Evolutionary conservation across 2,329 filamentous ascomycete species (phyloP).

Genomic region (Colletotrichum tropicicola): DNA sequence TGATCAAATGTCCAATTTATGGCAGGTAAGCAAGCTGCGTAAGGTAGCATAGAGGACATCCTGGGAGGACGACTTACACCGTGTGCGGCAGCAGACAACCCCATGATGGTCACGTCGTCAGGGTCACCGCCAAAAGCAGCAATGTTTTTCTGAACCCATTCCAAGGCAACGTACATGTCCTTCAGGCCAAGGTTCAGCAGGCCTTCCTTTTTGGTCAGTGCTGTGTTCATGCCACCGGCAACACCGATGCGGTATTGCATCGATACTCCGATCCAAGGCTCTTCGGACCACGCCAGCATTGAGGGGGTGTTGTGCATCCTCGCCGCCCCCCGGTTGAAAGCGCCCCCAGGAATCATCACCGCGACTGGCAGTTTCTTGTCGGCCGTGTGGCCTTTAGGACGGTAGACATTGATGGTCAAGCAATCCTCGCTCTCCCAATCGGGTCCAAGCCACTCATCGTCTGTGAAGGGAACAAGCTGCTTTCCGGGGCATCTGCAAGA

Average conservation of each 20-base stretch:
- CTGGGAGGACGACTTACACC: constrained; percentile 30
- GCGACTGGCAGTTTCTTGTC: constrained; percentile 52
- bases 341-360: constrained; percentile 54
- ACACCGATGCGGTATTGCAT: constrained; percentile 60
- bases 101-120: constrained; percentile 57
- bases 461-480: constrained; percentile 41
- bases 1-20: constrained; percentile 41
- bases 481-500: constrained; percentile 39
- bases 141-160: constrained; percentile 63
- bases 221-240: constrained; percentile 66
- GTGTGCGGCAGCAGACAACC: constrained; percentile 47
- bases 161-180: constrained; percentile 56
- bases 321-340: constrained; percentile 42
- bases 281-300: constrained; percentile 57
- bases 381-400: constrained; percentile 42
- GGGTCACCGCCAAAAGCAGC: constrained; percentile 58
- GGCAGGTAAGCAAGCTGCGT: neutral
- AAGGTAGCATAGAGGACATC: neutral
- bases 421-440: constrained; percentile 57
- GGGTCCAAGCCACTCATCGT: constrained; percentile 39
- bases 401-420: constrained; percentile 61
- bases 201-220: constrained; percentile 58
- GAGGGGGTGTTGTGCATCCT: constrained; percentile 48
- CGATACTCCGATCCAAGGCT: constrained; percentile 57
- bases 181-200: constrained; percentile 62